phyloP scores from a whole-genome alignment of 192 early-diverging fungal genomes.

The Coemansia sp. region DNA sequence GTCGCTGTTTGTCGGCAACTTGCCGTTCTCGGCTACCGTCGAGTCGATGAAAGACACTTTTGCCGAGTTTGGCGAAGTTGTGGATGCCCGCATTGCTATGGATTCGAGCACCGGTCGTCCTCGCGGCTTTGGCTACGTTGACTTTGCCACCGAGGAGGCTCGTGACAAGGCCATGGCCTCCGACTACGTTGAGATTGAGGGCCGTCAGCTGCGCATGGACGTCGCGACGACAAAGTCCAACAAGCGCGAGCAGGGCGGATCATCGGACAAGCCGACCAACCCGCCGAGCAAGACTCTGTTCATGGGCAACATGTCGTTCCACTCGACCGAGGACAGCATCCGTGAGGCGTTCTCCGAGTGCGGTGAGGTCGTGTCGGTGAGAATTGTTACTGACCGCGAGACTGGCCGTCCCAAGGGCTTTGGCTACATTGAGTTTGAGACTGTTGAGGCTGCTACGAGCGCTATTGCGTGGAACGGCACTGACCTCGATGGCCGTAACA shows the following conservation, averaged over 20 bases:
- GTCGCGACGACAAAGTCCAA: conserved; percentile 48
- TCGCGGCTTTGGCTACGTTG: conserved; percentile 83
- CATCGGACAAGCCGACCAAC: conserved; percentile 39
- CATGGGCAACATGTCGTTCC: conserved; percentile 83
- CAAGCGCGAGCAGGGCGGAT: conserved; percentile 2
- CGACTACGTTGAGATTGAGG: conserved; percentile 74
- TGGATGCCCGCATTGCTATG: conserved; percentile 73
- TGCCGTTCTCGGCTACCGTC: conserved; percentile 79
- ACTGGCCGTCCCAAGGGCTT: conserved; percentile 88
- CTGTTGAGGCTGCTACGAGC: conserved; percentile 84
- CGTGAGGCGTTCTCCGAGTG: conserved; percentile 91
- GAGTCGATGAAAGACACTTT: conserved; percentile 75
- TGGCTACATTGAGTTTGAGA: conserved; percentile 94
- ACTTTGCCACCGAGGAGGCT: conserved; percentile 67
- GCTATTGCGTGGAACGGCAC: conserved; percentile 85
- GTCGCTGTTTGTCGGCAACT: conserved; percentile 86
- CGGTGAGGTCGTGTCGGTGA: conserved; percentile 82
- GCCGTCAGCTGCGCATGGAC: conserved; percentile 79
- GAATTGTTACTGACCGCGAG: conserved; percentile 79
- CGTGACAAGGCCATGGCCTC: conserved; percentile 70
- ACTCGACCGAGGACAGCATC: conserved; percentile 86
- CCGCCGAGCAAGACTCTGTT: conserved; percentile 76
- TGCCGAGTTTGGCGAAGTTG: conserved; percentile 66
- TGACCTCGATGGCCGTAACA: conserved; percentile 74
- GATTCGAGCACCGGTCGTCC: conserved; percentile 65